Evolutionary conservation across 139 green algal species (phyloP).

Genomic region (Chlamydomonas sp.): DNA sequence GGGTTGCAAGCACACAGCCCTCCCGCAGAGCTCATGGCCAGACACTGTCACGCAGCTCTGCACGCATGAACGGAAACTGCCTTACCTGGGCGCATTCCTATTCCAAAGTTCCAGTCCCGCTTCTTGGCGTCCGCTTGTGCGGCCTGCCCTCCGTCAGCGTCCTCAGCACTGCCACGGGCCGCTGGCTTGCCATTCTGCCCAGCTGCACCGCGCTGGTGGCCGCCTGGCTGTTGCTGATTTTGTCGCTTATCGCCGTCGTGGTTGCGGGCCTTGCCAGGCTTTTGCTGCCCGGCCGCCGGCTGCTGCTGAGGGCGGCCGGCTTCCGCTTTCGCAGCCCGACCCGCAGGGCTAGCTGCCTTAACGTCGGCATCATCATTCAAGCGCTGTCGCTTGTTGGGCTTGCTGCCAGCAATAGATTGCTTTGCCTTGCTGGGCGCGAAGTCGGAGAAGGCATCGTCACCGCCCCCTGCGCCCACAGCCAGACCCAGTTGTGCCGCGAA

Average conservation of each 20-base stretch:
- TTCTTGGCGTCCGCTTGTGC: constrained; percentile 9
- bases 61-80: not conserved
- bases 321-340: not conserved
- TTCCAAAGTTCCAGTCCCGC: constrained; percentile 66
- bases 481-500: constrained; percentile 72
- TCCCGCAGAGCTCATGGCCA: too few relatives aligned
- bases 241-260: constrained; percentile 7
- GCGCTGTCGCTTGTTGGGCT: constrained; percentile 29
- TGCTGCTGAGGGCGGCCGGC: not conserved
- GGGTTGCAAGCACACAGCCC: too few relatives aligned
- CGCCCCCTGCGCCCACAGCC: constrained; percentile 11
- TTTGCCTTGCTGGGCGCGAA: constrained; percentile 72
- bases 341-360: not conserved
- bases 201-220: not conserved
- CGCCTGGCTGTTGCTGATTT: not conserved
- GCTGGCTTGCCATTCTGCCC: constrained; percentile 19
- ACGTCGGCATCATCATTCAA: constrained; percentile 10
- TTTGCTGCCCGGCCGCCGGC: constrained; percentile 14
- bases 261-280: constrained; percentile 15
- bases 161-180: not conserved
- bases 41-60: too few relatives aligned
- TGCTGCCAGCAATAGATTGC: not conserved
- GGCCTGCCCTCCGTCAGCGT: not conserved
- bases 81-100: constrained; percentile 67
- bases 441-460: constrained; percentile 73